Conservation (phyloP, 371 early-diverging fungal species). For the Mucor mucedo region DNA sequence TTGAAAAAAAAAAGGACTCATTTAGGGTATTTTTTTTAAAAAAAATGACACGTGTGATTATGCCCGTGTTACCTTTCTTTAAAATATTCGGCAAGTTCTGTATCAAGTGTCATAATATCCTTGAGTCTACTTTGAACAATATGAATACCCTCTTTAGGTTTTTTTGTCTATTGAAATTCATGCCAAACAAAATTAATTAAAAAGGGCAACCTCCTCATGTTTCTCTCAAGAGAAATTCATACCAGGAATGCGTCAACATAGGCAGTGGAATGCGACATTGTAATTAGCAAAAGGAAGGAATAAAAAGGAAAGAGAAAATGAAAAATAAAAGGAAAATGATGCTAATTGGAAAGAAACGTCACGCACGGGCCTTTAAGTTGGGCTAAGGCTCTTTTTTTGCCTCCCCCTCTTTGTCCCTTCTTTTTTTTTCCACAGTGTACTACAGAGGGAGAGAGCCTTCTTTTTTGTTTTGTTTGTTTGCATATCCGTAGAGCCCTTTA, state of each 20-base stretch:
- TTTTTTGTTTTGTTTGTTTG: too few relatives aligned
- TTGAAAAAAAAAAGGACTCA: too few relatives aligned
- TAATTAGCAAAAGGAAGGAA: neutral
- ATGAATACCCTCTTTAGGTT: conserved; percentile 23
- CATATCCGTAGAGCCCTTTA: too few relatives aligned
- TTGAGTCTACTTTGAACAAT: conserved; percentile 18
- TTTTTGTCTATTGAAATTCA: conserved; percentile 14
- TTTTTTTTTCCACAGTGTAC: too few relatives aligned
- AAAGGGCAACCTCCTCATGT: too few relatives aligned
- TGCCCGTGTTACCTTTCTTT: conserved; percentile 15
- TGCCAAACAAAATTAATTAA: too few relatives aligned
- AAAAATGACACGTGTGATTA: too few relatives aligned
- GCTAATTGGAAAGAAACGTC: conserved; percentile 5
- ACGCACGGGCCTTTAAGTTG: conserved; percentile 5
- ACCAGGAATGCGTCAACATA: conserved; percentile 17
- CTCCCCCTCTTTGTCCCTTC: too few relatives aligned
- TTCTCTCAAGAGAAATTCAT: neutral
- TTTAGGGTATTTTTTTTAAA: too few relatives aligned
- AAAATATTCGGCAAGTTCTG: conserved; percentile 29
- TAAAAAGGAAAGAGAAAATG: neutral
- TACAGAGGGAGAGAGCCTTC: too few relatives aligned
- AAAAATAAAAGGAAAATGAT: neutral
- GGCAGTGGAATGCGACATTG: conserved; percentile 3
- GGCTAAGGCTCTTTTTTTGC: too few relatives aligned
- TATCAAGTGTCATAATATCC: conserved; percentile 20